These are phyloP conservation scores for Parasitella parasitica DNA, from an alignment of 371 early-diverging fungal genomes.

Conservation along the genomic window DNA sequence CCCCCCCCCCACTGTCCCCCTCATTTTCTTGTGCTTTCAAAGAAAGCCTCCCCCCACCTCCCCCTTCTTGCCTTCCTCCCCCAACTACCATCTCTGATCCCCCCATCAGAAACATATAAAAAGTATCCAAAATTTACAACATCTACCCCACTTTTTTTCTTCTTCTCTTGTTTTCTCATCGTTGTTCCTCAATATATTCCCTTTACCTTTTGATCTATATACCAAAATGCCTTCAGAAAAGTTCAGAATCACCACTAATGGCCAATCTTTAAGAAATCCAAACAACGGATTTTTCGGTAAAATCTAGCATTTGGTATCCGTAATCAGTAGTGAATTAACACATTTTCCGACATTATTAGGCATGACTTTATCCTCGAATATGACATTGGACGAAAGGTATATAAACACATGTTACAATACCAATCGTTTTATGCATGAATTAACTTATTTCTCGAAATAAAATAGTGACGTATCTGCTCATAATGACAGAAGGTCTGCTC, in stretches of 20 bases:
- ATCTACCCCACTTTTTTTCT: not conserved
- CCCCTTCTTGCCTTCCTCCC: not conserved
- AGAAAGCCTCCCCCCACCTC: not conserved
- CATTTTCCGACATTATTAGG: slow-evolving; percentile 7
- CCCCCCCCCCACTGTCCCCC: not conserved
- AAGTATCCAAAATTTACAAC: not conserved
- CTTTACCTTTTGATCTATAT: not conserved
- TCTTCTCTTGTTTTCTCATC: not conserved
- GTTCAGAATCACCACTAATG: slow-evolving; percentile 33
- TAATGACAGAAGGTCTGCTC: slow-evolving; percentile 64
- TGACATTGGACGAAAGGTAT: slow-evolving; percentile 35
- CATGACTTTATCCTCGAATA: slow-evolving; percentile 27
- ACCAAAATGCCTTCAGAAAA: slow-evolving; percentile 39
- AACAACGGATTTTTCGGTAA: slow-evolving; percentile 28
- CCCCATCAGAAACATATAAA: slow-evolving; percentile 5
- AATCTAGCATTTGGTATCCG: not conserved
- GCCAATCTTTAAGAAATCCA: slow-evolving; percentile 34
- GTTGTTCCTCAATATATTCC: not conserved
- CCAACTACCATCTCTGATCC: not conserved
- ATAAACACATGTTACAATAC: not conserved
- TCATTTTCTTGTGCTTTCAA: not conserved
- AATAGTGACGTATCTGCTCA: slow-evolving; percentile 35
- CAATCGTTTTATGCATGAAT: not conserved
- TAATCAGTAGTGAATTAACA: not conserved
- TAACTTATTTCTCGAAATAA: not conserved